Evolutionary conservation across 768 basidiomycete genomes (phyloP).

Genomic region (Mycena pura): DNA sequence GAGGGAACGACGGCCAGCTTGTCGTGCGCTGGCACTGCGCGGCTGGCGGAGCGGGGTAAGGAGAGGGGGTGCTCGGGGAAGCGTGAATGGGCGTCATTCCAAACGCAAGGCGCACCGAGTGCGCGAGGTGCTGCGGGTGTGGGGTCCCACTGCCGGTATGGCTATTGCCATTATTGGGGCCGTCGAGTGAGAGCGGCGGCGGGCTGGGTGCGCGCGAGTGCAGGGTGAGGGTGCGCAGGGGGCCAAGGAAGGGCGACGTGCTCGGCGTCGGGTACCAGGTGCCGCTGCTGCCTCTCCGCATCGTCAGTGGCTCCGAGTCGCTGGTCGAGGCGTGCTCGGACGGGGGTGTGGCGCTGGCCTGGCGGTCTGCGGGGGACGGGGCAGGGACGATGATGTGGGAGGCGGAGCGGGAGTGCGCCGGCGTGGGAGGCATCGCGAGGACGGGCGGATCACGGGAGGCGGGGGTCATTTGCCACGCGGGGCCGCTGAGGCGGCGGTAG

Average conservation of each 20-base stretch:
- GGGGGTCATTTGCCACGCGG: constrained; percentile 60
- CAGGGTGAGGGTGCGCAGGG: constrained; percentile 75
- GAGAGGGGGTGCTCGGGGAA: constrained; percentile 6
- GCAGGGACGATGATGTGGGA: constrained; percentile 43
- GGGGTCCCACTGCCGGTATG: constrained; percentile 41
- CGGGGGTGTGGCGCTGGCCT: constrained; percentile 17
- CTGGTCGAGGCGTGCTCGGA: constrained; percentile 3
- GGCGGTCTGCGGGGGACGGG: background rate
- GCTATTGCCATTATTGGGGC: constrained; percentile 31
- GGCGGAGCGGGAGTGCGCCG: constrained; percentile 46
- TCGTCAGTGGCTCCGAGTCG: constrained; percentile 21
- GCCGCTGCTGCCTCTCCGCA: background rate
- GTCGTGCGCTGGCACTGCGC: constrained; percentile 48
- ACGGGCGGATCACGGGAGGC: constrained; percentile 40
- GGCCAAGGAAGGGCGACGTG: constrained; percentile 82
- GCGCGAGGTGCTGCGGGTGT: constrained; percentile 73
- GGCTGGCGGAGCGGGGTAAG: constrained; percentile 31
- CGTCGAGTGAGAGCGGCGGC: constrained; percentile 70
- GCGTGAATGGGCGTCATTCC: constrained; percentile 86
- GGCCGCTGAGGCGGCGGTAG: constrained; percentile 60
- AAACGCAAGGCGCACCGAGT: constrained; percentile 86
- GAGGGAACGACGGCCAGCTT: constrained; percentile 35
- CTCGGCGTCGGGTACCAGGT: constrained; percentile 61
- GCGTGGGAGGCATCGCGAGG: constrained; percentile 12
- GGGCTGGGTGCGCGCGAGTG: constrained; percentile 73